Base-by-base conservation (phyloP, 495 filamentous ascomycete species). In the Podospora tetraspora region DNA sequence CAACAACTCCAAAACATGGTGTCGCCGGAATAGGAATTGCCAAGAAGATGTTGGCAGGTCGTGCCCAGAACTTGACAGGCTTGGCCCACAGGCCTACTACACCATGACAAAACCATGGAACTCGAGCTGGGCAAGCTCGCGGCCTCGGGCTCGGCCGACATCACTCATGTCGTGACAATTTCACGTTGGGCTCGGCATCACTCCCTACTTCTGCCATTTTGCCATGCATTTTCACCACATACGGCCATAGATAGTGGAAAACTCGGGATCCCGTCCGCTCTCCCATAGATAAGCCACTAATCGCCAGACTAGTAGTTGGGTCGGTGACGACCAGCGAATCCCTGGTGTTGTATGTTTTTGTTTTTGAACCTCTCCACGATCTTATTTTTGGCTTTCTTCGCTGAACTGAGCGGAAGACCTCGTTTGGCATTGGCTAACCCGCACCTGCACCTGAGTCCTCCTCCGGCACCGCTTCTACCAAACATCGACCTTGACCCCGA, bases 111-210 rank as follows among this genome's bases (percentile, higher is more conserved):
- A 69, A 84, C 74, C 6, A 84, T 98, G 61, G 94, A 97, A 65
- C 86, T 99, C 43, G 95, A 99, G 75, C 95, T 98, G 92, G 93
- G 89, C 25, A 86, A 85, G 56, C 80, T 84, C 60, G 84, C 88
- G 60, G 91, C 94, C 2, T 87, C 87, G 5, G 93, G 93, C 11
- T 67, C 74, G 4, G 95, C 94, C 43, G 95, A 98, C 76, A 97
- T 99, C 71, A 97, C 94, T 25, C 25, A 25, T 25, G 25, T 27
- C 3, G 27, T 27, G 27, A 27, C 27, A 27, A 27, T 27, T 27
- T 27, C 27, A 6, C 27, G 3, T 27, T 27, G 5, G 4, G 4
- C 27, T 5, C 27, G 27, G 27, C 4, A 27, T 1, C 27, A 27
- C 4, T 27, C 5, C 27, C 5, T 27, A 27, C 27, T 27, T 27